Evolutionary conservation across 305 asterid species (phyloP), one percentile per base, ranked within the genome.

Genomic region (Salvia sclarea): DNA sequence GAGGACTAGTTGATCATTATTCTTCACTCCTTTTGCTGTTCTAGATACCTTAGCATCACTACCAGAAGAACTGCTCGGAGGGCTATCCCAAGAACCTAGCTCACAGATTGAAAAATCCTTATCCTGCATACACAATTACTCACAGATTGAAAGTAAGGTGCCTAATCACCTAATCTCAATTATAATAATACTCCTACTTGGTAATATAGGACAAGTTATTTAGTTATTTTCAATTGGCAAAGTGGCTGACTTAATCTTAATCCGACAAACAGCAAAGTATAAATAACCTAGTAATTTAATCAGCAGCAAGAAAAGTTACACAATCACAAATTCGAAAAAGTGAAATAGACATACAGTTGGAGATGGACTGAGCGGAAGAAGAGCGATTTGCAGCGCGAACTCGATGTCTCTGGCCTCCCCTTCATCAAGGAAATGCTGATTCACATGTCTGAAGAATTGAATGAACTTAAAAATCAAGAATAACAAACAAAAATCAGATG

Each of bases 401-500:
- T 76, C 78, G 35, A 84, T 62, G 75, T 88, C 95, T 20, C 74
- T 67, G 47, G 83, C 78, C 54, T 70, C 57, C 47, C 85, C 93
- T 63, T 88, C 96, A 68, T 86, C 94, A 10, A 61, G 66, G 64
- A 90, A 88, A 70, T 90, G 97, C 56, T 82, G 80, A 61, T 82
- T 77, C 64, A 84, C 97, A 69, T 90, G 97, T 44, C 96, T 90
- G 80, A 38, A 40, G 40, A 45, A 47, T 25, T 35, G 30, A 58
- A 40, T 8, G 31, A 70, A 70, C 73, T 21, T 57, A 40, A 76
- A 70, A 77, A 68, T 54, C 52, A 58, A 68, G 22, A 31, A 50
- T 47, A 22, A 20, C 9, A 25, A n/a, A 54, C 55, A 68, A 63
- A 63, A 72, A 30, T 43, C 54, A 13, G 43, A 3, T 6, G 48